phyloP scores from a whole-genome alignment of 2,329 filamentous ascomycete genomes.

The Sordariomycetes sp. region DNA sequence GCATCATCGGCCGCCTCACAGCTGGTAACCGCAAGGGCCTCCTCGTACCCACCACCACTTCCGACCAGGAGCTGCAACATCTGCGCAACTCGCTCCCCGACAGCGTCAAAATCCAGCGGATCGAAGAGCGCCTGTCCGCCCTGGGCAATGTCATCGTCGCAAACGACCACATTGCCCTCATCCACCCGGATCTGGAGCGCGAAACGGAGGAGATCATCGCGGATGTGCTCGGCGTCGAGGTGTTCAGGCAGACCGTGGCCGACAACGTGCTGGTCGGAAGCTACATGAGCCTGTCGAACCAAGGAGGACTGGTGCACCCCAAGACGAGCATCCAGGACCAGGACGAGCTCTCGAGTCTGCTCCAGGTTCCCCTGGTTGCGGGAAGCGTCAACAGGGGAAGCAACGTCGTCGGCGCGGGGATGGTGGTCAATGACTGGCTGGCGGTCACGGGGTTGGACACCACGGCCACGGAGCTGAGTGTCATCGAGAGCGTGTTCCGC shows the following conservation, averaged over 20 bases:
- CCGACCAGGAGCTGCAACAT: constrained; percentile 97
- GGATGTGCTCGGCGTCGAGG: constrained; percentile 82
- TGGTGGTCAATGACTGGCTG: constrained; percentile 72
- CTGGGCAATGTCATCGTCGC: constrained; percentile 94
- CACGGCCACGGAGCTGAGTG: constrained; percentile 93
- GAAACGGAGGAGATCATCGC: constrained; percentile 99
- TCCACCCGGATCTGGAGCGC: constrained; percentile 92
- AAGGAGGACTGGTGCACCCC: constrained; percentile 92
- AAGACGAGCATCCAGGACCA: constrained; percentile 97
- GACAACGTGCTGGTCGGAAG: constrained; percentile 94
- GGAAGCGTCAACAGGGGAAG: constrained; percentile 89
- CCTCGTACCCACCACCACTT: constrained; percentile 89
- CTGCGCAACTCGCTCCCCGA: constrained; percentile 92
- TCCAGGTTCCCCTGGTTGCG: constrained; percentile 93
- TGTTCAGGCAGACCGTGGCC: constrained; percentile 89
- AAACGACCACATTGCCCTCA: constrained; percentile 93
- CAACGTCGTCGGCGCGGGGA: constrained; percentile 77
- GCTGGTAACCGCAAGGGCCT: constrained; percentile 95
- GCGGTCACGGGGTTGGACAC: constrained; percentile 90
- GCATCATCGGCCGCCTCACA: constrained; percentile 92
- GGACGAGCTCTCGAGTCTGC: constrained; percentile 86
- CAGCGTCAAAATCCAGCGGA: constrained; percentile 85
- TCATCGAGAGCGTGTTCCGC: constrained; percentile 92
- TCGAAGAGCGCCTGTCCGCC: constrained; percentile 93
- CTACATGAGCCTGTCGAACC: constrained; percentile 95